A percentile compares a stretch with the other conserved stretches of the same genome.
phyloP scores from a whole-genome alignment of 2,329 filamentous ascomycete genomes.

The Periconia digitata region DNA sequence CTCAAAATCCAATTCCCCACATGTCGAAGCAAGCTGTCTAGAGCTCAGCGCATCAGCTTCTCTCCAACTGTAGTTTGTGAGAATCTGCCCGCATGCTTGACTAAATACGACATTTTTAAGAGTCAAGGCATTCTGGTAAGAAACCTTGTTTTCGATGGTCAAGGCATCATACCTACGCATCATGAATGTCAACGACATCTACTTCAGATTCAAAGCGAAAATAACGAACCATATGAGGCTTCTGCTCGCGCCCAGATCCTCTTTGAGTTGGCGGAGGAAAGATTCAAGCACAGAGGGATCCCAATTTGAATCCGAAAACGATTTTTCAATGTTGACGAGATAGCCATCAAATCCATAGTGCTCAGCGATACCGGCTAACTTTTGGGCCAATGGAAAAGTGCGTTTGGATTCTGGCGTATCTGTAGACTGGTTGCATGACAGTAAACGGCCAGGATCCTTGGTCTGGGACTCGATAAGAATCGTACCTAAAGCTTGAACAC shows the following conservation, averaged over 20 bases:
- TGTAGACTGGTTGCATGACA: conserved; percentile 21
- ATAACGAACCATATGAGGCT: conserved; percentile 45
- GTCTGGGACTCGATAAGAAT: conserved; percentile 48
- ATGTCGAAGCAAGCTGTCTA: conserved; percentile 22
- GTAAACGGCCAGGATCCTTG: conserved; percentile 27
- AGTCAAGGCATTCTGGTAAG: conserved; percentile 50
- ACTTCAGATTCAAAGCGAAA: not conserved
- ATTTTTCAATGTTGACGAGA: conserved; percentile 51
- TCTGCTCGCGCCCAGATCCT: conserved; percentile 27
- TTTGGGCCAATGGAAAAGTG: conserved; percentile 40
- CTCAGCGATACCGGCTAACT: conserved; percentile 43
- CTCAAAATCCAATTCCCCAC: conserved; percentile 19
- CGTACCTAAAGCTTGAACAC: conserved; percentile 47
- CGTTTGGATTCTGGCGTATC: conserved; percentile 14
- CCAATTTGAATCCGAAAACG: conserved; percentile 41
- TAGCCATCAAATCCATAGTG: conserved; percentile 52
- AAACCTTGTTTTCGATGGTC: conserved; percentile 44
- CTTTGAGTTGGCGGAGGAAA: conserved; percentile 44
- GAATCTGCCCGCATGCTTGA: conserved; percentile 40
- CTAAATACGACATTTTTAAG: conserved; percentile 43
- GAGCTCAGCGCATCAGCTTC: conserved; percentile 27
- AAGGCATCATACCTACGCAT: conserved; percentile 49
- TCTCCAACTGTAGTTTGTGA: conserved; percentile 52
- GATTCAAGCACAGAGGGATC: conserved; percentile 27
- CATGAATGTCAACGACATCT: not conserved